Evolutionary conservation across 371 early-diverging fungal genomes (phyloP).

Genomic region (Enteropsectra breve): DNA sequence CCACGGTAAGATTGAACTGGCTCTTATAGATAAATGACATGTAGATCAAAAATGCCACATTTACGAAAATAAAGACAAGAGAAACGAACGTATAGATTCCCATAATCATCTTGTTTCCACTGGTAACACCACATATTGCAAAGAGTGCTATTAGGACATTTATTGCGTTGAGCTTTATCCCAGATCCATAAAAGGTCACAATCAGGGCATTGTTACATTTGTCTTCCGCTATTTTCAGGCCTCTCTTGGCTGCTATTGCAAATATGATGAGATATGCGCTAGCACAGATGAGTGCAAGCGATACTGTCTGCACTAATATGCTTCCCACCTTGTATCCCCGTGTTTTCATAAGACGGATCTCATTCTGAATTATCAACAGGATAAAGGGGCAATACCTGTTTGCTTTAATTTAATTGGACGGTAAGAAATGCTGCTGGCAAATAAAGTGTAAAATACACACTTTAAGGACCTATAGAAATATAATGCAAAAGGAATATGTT

Average conservation of each 20-base stretch:
- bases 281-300: neutral
- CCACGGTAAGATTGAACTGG: neutral
- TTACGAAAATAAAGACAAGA: neutral
- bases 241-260: neutral
- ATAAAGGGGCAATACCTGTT: no score
- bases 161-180: neutral
- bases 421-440: no score
- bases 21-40: conserved; percentile 2
- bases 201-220: neutral
- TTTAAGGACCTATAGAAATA: neutral
- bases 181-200: neutral
- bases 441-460: neutral
- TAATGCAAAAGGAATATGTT: neutral
- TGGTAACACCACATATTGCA: conserved; percentile 6
- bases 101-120: conserved; percentile 5
- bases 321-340: conserved; percentile 1
- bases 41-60: neutral
- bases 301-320: conserved; percentile 1
- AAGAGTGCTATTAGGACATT: conserved; percentile 17
- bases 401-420: no score
- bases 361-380: no score
- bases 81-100: neutral
- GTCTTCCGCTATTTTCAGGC: neutral
- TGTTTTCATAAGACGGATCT: conserved; percentile 3
- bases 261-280: conserved; percentile 3